Evolutionary conservation across 352 stramenopile genomes (phyloP), one percentile per base, ranked within the genome.

Genomic region (Phytophthora ramorum): DNA sequence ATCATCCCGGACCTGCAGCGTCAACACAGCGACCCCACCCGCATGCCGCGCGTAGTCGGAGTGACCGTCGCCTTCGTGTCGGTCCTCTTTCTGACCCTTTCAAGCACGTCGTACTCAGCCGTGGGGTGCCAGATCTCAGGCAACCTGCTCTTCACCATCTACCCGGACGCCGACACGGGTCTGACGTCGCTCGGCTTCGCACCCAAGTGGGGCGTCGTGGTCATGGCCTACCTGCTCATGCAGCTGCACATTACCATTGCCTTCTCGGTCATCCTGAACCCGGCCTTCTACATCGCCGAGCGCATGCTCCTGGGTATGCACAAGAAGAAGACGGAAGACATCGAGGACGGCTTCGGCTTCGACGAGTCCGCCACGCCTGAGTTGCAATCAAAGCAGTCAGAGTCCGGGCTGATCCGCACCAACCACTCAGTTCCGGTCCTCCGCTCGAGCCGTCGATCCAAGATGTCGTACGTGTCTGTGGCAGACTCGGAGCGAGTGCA

Each of bases 141-240:
- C 44, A 90, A 90, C 61, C 49, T 91, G 54, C 71, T 90, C 16
- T 91, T 89, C 57, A 79, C 78, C 4, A 87, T 91, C 62, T 85
- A 76, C 69, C 72, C 73, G 3, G 49, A 79, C 56, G 46, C 26
- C 6, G 28, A 46, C 22, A 73, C 64, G 1, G 75, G 66, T 22
- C 54, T 76, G 14, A 73, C 68, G 12, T 62, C 66, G 4, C 58
- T 85, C 17, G 78, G 78, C 32, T 85, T 85, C 41, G 53, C 65
- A 19, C 63, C 76, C 2, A 62, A 65, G 47, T 69, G 76, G 51
- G 76, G 76, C 7, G 65, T 69, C n/a, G 70, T 81, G 10, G 70
- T 78, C 8, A 63, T 81, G 58, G 76, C 67, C 7, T 85, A 77
- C 32, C 30, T 75, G 52, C 77, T 79, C 69, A 83, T 83, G 75